Base-by-base conservation (phyloP, 352 stramenopile genomes). In the Phytophthora capsici region DNA sequence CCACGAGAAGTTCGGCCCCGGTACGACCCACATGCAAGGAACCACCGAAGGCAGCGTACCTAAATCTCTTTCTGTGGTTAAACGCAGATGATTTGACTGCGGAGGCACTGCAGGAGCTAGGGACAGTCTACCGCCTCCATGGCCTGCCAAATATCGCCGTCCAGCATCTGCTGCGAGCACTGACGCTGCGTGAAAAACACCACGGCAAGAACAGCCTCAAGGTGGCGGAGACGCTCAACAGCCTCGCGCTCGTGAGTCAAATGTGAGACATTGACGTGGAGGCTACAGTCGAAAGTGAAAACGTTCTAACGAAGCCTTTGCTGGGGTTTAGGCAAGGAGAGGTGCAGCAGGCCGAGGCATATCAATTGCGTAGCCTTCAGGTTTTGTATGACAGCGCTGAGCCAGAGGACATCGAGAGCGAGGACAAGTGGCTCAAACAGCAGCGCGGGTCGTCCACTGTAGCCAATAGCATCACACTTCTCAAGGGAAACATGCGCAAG, bases 211-310 rank as follows among this genome's bases (percentile, higher is more conserved):
- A 86, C 61, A 91, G 78, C 59, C 57, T 78, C 66, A 89, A 91
- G 46, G 84, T 89, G 45, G 82, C 85, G 36, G 85, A 91, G 65
- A 93, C 85, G 17, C 79, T 93, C 66, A 93, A 90, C 63, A 93
- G 85, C 47, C 71, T 93, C 34, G 77, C 81, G 10, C 72, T 93
- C 36, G 61, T 91, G 10, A 63, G 60, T 34, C 75, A 82, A 48
- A 43, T 66, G 77, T 90, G 66, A 54, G 76, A n/a, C 17, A 14
- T 43, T 4, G 16, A 12, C 20, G 34, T n/a, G 32, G 19, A 8
- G 23, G 7, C 25, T 32, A 2, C 8, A 20, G 19, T 23, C 16
- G n/a, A 40, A 9, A 36, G 28, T 19, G 12, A 26, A 20, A 9
- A 25, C n/a, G 6, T 45, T 45, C 38, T 45, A 19, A 48, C 9